Evolutionary conservation across 1,284 basidiomycete species (phyloP).

Genomic region (Naganishia liquefaciens): DNA sequence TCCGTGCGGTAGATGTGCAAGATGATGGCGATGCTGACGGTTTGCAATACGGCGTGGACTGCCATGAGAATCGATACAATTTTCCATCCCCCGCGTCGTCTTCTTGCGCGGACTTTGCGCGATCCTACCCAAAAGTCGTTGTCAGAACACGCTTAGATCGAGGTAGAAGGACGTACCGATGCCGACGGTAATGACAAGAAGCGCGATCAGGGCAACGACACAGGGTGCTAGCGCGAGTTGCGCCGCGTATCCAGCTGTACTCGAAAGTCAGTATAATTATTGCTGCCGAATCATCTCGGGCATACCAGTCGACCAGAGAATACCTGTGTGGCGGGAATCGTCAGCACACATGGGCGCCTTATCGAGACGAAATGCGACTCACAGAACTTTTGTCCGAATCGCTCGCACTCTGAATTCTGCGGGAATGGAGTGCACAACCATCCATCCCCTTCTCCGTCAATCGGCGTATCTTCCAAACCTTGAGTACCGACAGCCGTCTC

Average conservation of each 20-base stretch:
- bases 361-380: neutral
- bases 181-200: conserved; percentile 50
- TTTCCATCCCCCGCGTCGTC: conserved; percentile 52
- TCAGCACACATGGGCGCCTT: neutral
- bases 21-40: conserved; percentile 47
- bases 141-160: neutral
- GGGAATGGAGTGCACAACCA: conserved; percentile 52
- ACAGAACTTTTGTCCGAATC: conserved; percentile 52
- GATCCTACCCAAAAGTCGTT: conserved; percentile 38
- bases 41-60: conserved; percentile 49
- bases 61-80: conserved; percentile 52
- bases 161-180: conserved; percentile 10
- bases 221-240: conserved; percentile 52
- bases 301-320: conserved; percentile 34
- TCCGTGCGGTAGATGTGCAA: conserved; percentile 50
- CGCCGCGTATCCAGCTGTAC: conserved; percentile 49
- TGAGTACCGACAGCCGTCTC: neutral
- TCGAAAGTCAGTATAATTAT: conserved; percentile 23
- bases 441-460: conserved; percentile 39
- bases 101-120: conserved; percentile 48
- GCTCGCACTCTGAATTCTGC: conserved; percentile 50
- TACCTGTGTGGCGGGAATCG: conserved; percentile 13
- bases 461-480: conserved; percentile 30
- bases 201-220: conserved; percentile 46
- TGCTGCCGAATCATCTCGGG: neutral